Base-by-base conservation (phyloP, 2,329 filamentous ascomycete genomes). In the Chaetomium sp. region DNA sequence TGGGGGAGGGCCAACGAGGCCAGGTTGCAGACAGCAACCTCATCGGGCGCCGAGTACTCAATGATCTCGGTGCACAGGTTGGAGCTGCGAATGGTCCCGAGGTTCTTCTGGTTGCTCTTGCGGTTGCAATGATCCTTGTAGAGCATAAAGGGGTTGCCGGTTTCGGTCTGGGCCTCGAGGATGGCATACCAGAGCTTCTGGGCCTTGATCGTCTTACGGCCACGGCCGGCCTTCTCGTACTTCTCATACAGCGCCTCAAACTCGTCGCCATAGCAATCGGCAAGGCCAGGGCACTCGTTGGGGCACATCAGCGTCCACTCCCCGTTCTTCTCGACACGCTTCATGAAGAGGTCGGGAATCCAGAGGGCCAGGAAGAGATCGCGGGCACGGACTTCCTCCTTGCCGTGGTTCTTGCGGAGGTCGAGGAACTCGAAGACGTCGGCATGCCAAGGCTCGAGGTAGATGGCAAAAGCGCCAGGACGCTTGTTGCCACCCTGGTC, bases 41-140 rank as follows among this genome's bases (percentile, higher is more conserved):
- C 95, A 79, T 99, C 95, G 42, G 95, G 94, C 42, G 95, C 92
- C 70, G 85, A 96, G 84, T 97, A 99, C 83, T 99, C 95, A 70
- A 99, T 87, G 73, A 99, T 99, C 81, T 99, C 95, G 58, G 94
- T 98, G 88, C 95, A 99, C 57, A 99, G 85, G 80, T 99, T 99
- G 75, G 95, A 99, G 85, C 92, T 97, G 79, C 93, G 93, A 74
- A 99, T 99, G 68, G 93, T 97, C 70, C 95, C 95, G 35, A 99
- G 85, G 81, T 99, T 99, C 90, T 99, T 98, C 83, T 99, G 95
- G 87, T 99, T 99, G 85, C 93, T 97, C 90, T 99, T 99, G 78
- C 88, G 88, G 87, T 99, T 99, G 87, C 91, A 94, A 75, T 89
- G 86, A 80, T 99, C 95, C 85, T 99, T 99, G 89, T 99, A 99